Evolutionary conservation across 257 asterid species (phyloP), one percentile per base, ranked within the genome.

Genomic region (Solanum rostratum): DNA sequence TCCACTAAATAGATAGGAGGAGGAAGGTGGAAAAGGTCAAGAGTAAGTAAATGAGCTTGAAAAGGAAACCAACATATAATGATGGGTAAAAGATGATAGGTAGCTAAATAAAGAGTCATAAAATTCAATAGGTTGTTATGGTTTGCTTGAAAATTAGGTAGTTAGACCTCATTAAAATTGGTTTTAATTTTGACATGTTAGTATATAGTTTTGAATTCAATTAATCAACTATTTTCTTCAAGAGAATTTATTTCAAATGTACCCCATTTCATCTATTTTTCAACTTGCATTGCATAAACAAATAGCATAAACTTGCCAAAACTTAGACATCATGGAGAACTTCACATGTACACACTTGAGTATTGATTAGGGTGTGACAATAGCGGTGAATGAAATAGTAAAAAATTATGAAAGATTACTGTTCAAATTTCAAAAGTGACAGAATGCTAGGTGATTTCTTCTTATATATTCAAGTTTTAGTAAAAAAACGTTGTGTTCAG

Each of bases 31-130:
- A 49, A 83, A 45, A 79, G 55, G 80, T 49, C 78, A 41, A 80
- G 85, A 85, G 84, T 41, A 29, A 82, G 84, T 82, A 50, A 87
- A 87, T 76, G 85, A 6, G 29, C 18, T 68, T 73, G 86, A 85
- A 84, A 85, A 81, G 62, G 87, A 79, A 78, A 27, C 82, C 79
- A 39, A 19, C 82, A 84, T 84, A 86, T 85, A 65, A 86, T 79
- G 85, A 88, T 85, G 86, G 88, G 81, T 81, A 6, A 20, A 87
- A 85, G 88, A 84, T 43, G 45, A 87, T 85, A 41, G 86, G 14
- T 85, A 84, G 66, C 66, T 57, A 41, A 74, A 87, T 85, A 60
- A 45, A 68, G 33, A 27, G 66, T 52, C 68, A 69, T 81, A 59
- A 85, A 80, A 27, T 79, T 79, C 85, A 85, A 79, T 46, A 41